These are phyloP conservation scores for Volutella citrinella DNA, from an alignment of 2,329 filamentous ascomycete genomes.

Conservation along the genomic window DNA sequence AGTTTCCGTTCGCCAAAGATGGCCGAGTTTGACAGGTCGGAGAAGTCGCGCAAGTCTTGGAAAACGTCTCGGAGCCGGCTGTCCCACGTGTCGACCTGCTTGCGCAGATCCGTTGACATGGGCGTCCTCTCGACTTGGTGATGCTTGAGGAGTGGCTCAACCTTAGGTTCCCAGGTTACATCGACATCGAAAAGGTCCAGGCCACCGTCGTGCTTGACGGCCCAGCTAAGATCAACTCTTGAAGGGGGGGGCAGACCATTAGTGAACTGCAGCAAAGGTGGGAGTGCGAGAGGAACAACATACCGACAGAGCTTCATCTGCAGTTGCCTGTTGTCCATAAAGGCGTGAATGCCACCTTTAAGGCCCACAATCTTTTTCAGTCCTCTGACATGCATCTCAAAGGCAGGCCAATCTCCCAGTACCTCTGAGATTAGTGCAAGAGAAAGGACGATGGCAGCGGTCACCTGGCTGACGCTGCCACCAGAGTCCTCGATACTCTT, in stretches of 20 bases:
- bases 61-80: conserved; percentile 23
- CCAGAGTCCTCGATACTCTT: conserved; percentile 13
- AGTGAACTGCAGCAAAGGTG: no score
- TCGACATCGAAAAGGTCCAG: conserved; percentile 18
- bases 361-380: conserved; percentile 23
- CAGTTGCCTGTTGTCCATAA: conserved; percentile 22
- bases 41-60: conserved; percentile 29
- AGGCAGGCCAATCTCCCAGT: conserved; percentile 14
- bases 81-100: conserved; percentile 16
- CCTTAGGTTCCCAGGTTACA: conserved; percentile 18
- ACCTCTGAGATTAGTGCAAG: conserved; percentile 22
- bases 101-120: conserved; percentile 4
- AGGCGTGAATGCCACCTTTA: conserved; percentile 22
- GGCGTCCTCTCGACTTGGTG: no score
- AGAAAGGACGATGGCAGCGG: conserved; percentile 16
- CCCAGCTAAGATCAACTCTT: conserved; percentile 27
- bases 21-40: conserved; percentile 21
- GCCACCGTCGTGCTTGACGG: conserved; percentile 21
- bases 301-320: conserved; percentile 29
- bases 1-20: conserved; percentile 20
- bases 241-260: background rate
- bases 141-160: conserved; percentile 5
- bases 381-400: conserved; percentile 18
- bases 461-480: conserved; percentile 16
- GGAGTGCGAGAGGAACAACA: no score